Evolutionary conservation across 208 protist genomes (phyloP).

Genomic region (Phytomonas francai): DNA sequence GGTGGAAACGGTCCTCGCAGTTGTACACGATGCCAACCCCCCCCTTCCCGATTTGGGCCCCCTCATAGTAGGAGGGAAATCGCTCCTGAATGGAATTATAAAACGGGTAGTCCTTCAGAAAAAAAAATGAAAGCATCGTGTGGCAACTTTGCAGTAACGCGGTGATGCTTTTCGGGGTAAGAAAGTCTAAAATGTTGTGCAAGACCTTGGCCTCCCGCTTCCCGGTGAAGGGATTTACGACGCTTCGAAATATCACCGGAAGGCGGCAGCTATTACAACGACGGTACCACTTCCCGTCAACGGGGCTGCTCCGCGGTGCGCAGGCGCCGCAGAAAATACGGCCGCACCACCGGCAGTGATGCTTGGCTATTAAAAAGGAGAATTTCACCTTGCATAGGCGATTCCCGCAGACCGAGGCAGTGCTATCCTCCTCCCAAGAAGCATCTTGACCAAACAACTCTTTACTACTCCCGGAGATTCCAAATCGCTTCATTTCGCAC

Average conservation of each 20-base stretch:
- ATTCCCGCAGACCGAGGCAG: slow-evolving; percentile 14
- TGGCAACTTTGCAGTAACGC: slow-evolving; percentile 61
- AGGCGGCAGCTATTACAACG: slow-evolving; percentile 59
- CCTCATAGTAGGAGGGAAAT: slow-evolving; percentile 62
- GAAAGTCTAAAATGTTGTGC: slow-evolving; percentile 43
- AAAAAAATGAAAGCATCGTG: slow-evolving; percentile 44
- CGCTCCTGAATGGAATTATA: slow-evolving; percentile 34
- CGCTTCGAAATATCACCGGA: slow-evolving; percentile 45
- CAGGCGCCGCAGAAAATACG: slow-evolving; percentile 65
- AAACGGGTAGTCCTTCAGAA: slow-evolving; percentile 33
- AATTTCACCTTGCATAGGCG: slow-evolving; percentile 29
- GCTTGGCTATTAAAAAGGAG: slow-evolving; percentile 26
- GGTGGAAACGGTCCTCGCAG: slow-evolving; percentile 40
- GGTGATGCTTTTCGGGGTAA: slow-evolving; percentile 28
- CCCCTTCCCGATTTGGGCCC: slow-evolving; percentile 54
- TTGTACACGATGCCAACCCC: slow-evolving; percentile 67
- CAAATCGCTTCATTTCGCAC: slow-evolving; percentile 1
- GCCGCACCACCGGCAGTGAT: slow-evolving; percentile 82
- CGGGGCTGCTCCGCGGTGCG: slow-evolving; percentile 19
- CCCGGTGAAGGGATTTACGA: slow-evolving; percentile 20
- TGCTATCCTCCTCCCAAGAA: slow-evolving; percentile 35
- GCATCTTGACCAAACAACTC: slow-evolving; percentile 28
- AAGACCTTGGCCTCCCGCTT: slow-evolving; percentile 25
- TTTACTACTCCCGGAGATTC: not conserved
- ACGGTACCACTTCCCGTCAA: slow-evolving; percentile 16